Conservation (phyloP, 805 yeast genomes). For the Ogataea angusta region DNA sequence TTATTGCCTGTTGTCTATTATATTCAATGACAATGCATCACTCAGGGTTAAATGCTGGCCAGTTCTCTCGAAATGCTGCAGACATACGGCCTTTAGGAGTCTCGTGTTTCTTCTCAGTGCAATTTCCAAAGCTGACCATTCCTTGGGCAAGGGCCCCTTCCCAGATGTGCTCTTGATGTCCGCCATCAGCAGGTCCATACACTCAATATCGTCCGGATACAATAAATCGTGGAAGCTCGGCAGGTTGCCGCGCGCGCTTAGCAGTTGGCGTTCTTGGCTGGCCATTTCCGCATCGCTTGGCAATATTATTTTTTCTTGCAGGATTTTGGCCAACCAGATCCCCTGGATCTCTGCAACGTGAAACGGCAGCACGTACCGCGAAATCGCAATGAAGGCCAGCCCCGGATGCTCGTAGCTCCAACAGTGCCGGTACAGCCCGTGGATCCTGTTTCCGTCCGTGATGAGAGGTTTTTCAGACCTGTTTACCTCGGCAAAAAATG, state of each 20-base stretch:
- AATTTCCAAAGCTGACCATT: constrained; percentile 49
- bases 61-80: constrained; percentile 18
- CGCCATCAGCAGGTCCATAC: constrained; percentile 39
- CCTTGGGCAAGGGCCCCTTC: constrained; percentile 46
- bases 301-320: constrained; percentile 49
- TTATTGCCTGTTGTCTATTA: background rate
- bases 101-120: constrained; percentile 42
- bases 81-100: constrained; percentile 42
- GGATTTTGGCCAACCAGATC: constrained; percentile 58
- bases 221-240: constrained; percentile 46
- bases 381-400: constrained; percentile 59
- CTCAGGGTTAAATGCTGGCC: background rate
- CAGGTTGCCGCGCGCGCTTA: constrained; percentile 41
- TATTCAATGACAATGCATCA: background rate
- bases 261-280: constrained; percentile 38
- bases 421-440: constrained; percentile 57
- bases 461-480: constrained; percentile 33
- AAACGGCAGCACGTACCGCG: constrained; percentile 60
- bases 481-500: constrained; percentile 43
- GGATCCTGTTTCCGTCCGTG: constrained; percentile 46
- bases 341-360: constrained; percentile 63
- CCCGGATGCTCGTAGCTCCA: constrained; percentile 60
- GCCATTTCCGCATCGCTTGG: constrained; percentile 50
- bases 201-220: constrained; percentile 56
- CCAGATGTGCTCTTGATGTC: constrained; percentile 29